Evolutionary conservation across 352 stramenopile species (phyloP).

Genomic region (Globisporangium nagaii): DNA sequence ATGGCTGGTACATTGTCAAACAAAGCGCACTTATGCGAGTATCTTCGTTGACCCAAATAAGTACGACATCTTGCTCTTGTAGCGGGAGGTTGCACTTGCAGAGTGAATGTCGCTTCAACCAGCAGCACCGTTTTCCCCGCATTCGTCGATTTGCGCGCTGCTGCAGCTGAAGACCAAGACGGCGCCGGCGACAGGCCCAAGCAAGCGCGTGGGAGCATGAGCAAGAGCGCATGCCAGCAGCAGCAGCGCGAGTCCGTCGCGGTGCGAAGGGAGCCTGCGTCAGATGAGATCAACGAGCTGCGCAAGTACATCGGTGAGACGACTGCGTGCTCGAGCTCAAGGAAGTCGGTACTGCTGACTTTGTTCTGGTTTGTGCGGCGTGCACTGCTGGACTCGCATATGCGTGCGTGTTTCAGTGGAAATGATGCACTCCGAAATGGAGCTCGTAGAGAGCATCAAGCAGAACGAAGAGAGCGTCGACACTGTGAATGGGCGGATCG

Average conservation of each 20-base stretch:
- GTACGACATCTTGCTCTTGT: too few relatives aligned
- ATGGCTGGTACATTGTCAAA: too few relatives aligned
- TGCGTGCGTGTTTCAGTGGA: constrained; percentile 29
- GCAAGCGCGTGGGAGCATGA: not conserved
- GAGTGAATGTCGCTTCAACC: not conserved
- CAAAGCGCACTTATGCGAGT: too few relatives aligned
- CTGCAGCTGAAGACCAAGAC: constrained; percentile 2
- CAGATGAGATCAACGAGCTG: constrained; percentile 53
- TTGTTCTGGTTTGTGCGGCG: too few relatives aligned
- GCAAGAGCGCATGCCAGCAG: not conserved
- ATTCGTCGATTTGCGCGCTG: not conserved
- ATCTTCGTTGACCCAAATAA: too few relatives aligned
- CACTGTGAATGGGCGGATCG: constrained; percentile 35
- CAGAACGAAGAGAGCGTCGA: constrained; percentile 51
- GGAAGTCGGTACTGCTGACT: not conserved
- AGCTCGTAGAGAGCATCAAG: constrained; percentile 61
- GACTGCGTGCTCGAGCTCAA: not conserved
- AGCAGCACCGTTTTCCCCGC: not conserved
- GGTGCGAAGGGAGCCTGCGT: not conserved
- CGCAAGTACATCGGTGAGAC: constrained; percentile 57
- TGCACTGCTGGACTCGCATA: not conserved
- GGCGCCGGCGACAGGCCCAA: not conserved
- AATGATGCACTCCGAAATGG: constrained; percentile 78
- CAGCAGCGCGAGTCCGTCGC: not conserved
- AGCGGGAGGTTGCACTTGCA: constrained; percentile 3